Percentiles rank a stretch among this genome's conserved stretches.
phyloP scores from a whole-genome alignment of 2,329 filamentous ascomycete genomes.

The Lomentospora prolificans region DNA sequence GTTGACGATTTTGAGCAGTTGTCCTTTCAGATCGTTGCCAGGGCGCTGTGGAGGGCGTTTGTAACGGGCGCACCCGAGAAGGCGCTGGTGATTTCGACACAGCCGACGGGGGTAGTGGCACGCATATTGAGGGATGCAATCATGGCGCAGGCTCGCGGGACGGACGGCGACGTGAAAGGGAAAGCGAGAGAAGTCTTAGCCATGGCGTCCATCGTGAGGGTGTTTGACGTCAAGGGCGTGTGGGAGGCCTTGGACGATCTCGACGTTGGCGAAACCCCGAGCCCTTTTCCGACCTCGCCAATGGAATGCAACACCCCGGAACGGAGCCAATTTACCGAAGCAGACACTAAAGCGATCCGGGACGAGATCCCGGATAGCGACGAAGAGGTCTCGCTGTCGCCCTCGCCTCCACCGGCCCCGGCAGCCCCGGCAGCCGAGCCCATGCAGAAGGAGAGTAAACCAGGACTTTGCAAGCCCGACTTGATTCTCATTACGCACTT shows the following conservation, averaged over 20 bases:
- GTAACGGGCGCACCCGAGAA: constrained; percentile 11
- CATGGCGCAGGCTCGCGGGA: constrained; percentile 11
- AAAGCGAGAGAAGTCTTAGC: constrained; percentile 31
- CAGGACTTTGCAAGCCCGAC: constrained; percentile 20
- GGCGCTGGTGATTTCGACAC: constrained; percentile 39
- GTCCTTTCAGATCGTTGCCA: constrained; percentile 37
- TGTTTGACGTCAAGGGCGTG: constrained; percentile 50
- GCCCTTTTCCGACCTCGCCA: not conserved
- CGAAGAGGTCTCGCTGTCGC: constrained; percentile 5
- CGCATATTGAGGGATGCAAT: constrained; percentile 26
- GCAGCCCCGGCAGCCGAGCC: not conserved
- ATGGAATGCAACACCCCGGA: too few species aligned
- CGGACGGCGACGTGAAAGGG: constrained; percentile 11
- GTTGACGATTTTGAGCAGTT: constrained; percentile 23
- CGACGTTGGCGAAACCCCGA: not conserved
- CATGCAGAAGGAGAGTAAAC: not conserved
- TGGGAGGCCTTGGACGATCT: constrained; percentile 47
- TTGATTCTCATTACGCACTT: constrained; percentile 48
- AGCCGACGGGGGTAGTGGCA: constrained; percentile 29
- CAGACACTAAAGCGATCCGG: not conserved
- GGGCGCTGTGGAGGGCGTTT: constrained; percentile 22
- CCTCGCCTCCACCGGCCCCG: not conserved
- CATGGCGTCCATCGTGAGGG: constrained; percentile 40
- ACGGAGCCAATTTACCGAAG: not conserved
- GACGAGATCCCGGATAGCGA: constrained; percentile 11